These are phyloP conservation scores for Hamamelis virginiana DNA, from an alignment of 164 flowering plant genomes.

Conservation along the genomic window DNA sequence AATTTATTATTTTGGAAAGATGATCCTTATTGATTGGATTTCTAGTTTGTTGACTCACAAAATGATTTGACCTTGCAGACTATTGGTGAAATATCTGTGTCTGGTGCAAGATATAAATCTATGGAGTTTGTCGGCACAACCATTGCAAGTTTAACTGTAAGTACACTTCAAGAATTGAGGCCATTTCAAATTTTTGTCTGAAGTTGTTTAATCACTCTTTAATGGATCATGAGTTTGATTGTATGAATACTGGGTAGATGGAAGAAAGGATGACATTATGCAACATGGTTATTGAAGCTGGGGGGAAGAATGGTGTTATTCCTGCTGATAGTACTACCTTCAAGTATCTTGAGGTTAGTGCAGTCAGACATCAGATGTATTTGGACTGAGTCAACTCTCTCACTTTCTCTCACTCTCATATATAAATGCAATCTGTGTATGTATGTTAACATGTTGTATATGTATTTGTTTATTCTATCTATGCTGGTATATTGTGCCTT, in stretches of 20 bases:
- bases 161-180: slow-evolving; percentile 19
- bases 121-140: slow-evolving; percentile 98
- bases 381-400: background rate
- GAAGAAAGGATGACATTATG: slow-evolving; percentile 99
- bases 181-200: background rate
- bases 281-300: slow-evolving; percentile 99
- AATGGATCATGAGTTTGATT: background rate
- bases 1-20: background rate
- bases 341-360: slow-evolving; percentile 83
- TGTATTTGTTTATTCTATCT: too few relatives aligned
- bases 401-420: too few relatives aligned
- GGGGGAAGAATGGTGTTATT: slow-evolving; percentile 96
- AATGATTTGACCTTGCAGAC: slow-evolving; percentile 49
- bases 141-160: slow-evolving; percentile 84
- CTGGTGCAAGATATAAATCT: slow-evolving; percentile 96
- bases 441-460: too few relatives aligned
- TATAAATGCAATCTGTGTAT: too few relatives aligned
- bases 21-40: background rate
- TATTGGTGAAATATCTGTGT: slow-evolving; percentile 93
- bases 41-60: background rate
- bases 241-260: slow-evolving; percentile 75
- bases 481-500: too few relatives aligned
- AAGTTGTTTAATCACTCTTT: background rate
- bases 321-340: slow-evolving; percentile 90
- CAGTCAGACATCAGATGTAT: background rate